Evolutionary conservation across 2,329 filamentous ascomycete genomes (phyloP), one percentile per base, ranked within the genome.

Genomic region (Talaromyces sp.): DNA sequence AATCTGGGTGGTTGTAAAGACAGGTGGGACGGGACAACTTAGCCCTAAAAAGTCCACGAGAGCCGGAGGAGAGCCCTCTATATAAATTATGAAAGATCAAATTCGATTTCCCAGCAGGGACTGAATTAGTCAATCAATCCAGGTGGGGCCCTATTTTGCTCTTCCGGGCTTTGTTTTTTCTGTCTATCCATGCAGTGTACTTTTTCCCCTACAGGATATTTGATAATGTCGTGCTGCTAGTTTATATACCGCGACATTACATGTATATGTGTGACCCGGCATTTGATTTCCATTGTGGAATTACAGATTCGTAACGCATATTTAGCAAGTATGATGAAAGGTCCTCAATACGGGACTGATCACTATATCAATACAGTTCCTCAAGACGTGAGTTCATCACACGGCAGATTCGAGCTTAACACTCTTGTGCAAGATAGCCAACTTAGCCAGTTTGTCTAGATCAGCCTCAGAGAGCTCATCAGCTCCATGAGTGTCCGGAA

Each of bases 1-100:
- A 18, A 23, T 14, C 21, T 5, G 14, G 14, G 2, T 50, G 23
- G 44, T 28, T n/a, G 14, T 28, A 28, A 28, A 28, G 28, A 50
- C 28, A 7, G 23, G 48, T n/a, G 25, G 48, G n/a, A n/a, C 12
- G 16, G 9, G 9, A 52, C 3, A 33, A 31, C 5, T 58, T 33
- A 58, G 56, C 56, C 56, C 56, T 58, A 58, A 58, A 25, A 58
- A 28, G 28, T 8, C 25, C 5, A n/a, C 40, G 16, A 50, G 25
- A 50, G 23, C 23, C 16, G 8, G 28, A 21, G 48, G 28, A 18
- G 9, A 21, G 5, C 8, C 16, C 28, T 12, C 16, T n/a, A 25
- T 35, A 31, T 52, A 33, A 52, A 16, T 28, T 5, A 48, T n/a
- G 18, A 33, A 52, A 21, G 33, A 2, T 52, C 28, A 21, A 25